Base-by-base conservation (phyloP, 805 yeast genomes). In the Alloascoidea africana region DNA sequence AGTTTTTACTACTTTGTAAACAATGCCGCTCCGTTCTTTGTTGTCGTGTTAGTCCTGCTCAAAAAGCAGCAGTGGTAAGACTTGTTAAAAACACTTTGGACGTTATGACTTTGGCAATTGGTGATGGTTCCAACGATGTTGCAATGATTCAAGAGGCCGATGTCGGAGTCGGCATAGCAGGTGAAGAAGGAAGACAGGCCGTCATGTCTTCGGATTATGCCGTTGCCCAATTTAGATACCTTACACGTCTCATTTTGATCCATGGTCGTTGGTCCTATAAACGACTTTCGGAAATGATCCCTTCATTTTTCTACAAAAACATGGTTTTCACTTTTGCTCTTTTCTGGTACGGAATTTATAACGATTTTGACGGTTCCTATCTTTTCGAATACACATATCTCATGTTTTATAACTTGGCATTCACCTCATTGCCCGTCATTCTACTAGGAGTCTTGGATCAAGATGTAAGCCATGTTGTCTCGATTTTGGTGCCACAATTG, bases 181-280 rank as follows among this genome's bases (percentile, higher is more conserved):
- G 94, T 59, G 91, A 82, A 61, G 94, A 82, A 62, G 94, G 94
- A 51, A 63, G 91, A 43, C 91, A 81, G 56, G 91, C 91, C 14
- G 91, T 72, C 3, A 82, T 82, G 93, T 76, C 86, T 17, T 76
- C 89, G 1, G 94, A 82, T 60, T 82, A 79, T 56, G 94, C 89
- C 15, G 59, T 82, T 50, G 91, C 89, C 16, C 94, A 82, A 53
- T 82, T 82, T 56, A 68, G 91, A 50, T 82, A 66, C 49, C 55
- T 82, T 43, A 64, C 78, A 0, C 68, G 82, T 46, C 60, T 82
- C 43, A 57, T 82, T 5, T 55, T 82, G 36, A 82, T 77, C 18
- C 94, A 82, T 56, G 94, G 94, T 19, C 66, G 91, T 56, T 82
- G 94, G 94, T 77, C 86, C 1, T 82, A 82, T 53, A 80, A 77